A percentile compares a stretch with the other conserved stretches of the same genome.
Evolutionary conservation across 2,329 filamentous ascomycete genomes (phyloP).

Genomic region (Penicillium italicum): DNA sequence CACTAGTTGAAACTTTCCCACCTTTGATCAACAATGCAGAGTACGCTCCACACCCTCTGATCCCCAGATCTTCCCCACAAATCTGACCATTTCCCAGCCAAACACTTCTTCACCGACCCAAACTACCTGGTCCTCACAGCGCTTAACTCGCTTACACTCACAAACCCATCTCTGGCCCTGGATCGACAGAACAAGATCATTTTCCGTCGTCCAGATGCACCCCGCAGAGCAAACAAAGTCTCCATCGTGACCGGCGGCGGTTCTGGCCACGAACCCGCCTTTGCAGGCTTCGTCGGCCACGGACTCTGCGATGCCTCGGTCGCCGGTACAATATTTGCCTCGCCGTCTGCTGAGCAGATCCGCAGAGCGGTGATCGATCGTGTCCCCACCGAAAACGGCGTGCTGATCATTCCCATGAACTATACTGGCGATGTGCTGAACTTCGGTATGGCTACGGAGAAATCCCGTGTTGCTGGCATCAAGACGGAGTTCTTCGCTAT

Average conservation of each 20-base stretch:
- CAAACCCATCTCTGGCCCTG: slow-evolving; percentile 78
- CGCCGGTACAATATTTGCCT: slow-evolving; percentile 82
- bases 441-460: slow-evolving; percentile 91
- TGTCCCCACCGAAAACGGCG: slow-evolving; percentile 68
- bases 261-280: slow-evolving; percentile 84
- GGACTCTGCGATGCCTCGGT: slow-evolving; percentile 79
- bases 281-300: slow-evolving; percentile 77
- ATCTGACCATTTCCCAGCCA: slow-evolving; percentile 41
- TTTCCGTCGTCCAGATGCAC: slow-evolving; percentile 62
- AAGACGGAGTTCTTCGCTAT: slow-evolving; percentile 86
- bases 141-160: slow-evolving; percentile 71
- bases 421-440: slow-evolving; percentile 88
- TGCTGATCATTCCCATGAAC: slow-evolving; percentile 92
- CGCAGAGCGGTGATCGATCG: slow-evolving; percentile 69
- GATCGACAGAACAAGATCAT: slow-evolving; percentile 79
- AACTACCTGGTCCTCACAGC: slow-evolving; percentile 73
- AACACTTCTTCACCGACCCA: slow-evolving; percentile 88
- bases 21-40: not conserved
- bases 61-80: not conserved
- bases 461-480: slow-evolving; percentile 75
- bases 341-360: slow-evolving; percentile 77
- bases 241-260: slow-evolving; percentile 85
- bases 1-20: not conserved
- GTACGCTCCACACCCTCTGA: not conserved
- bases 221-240: slow-evolving; percentile 56